Evolutionary conservation across 331 rosid genomes (phyloP).

Genomic region (Quercus phellos): DNA sequence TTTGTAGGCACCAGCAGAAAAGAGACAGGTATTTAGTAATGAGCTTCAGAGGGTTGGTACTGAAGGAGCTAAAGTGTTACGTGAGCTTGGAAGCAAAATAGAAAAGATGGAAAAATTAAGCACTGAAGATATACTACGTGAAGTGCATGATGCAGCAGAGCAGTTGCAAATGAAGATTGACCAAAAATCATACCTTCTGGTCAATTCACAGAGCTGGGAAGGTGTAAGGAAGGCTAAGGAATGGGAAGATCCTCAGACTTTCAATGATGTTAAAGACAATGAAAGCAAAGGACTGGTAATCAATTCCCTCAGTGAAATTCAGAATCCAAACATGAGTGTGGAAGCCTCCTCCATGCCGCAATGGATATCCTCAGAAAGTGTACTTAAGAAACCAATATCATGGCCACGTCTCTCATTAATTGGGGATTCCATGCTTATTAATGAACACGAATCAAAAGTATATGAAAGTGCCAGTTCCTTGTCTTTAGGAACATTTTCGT

Average conservation of each 20-base stretch:
- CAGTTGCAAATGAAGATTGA: conserved; percentile 64
- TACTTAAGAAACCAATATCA: conserved; percentile 20
- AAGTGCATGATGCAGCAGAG: conserved; percentile 67
- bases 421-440: conserved; percentile 2
- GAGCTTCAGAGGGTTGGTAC: conserved; percentile 64
- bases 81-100: conserved; percentile 59
- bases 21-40: conserved; percentile 42
- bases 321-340: conserved; percentile 26
- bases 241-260: conserved; percentile 20
- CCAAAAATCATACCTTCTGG: conserved; percentile 50
- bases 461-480: conserved; percentile 73
- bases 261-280: conserved; percentile 24
- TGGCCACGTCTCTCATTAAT: conserved; percentile 40
- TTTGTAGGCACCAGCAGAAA: conserved; percentile 59
- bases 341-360: conserved; percentile 26
- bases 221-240: conserved; percentile 24
- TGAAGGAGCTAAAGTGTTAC: conserved; percentile 66
- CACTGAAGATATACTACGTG: conserved; percentile 34
- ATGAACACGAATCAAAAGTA: conserved; percentile 43
- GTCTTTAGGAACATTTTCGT: conserved; percentile 72
- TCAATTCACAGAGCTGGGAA: conserved; percentile 56
- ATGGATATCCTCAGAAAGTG: conserved; percentile 28
- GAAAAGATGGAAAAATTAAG: conserved; percentile 68
- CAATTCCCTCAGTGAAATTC: conserved; percentile 34
- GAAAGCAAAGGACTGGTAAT: conserved; percentile 30